phyloP scores from a whole-genome alignment of 2,329 filamentous ascomycete species.

The Phoma sp. region DNA sequence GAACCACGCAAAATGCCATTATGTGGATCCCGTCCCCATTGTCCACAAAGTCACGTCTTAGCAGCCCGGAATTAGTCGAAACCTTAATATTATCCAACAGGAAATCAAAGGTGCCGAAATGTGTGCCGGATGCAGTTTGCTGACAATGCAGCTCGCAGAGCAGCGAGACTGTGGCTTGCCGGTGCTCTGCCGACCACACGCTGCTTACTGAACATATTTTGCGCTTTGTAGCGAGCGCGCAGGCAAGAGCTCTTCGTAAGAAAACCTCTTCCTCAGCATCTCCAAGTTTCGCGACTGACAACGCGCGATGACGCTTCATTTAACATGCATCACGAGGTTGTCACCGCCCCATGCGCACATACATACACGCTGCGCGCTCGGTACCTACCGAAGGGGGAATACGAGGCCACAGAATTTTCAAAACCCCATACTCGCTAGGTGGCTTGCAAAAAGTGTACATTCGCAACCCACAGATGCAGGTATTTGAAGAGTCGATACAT shows the following conservation, averaged over 20 bases:
- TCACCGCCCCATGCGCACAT: not conserved
- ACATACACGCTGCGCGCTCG: not conserved
- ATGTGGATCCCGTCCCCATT: not conserved
- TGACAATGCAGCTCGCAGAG: constrained; percentile 3
- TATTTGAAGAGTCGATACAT: not conserved
- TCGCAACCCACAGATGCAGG: not conserved
- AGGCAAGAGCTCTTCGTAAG: not conserved
- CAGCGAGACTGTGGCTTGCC: constrained; percentile 1
- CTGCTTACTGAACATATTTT: not conserved
- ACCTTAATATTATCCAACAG: not conserved
- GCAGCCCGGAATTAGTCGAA: not conserved
- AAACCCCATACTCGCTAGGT: constrained; percentile 1
- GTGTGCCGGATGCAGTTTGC: not conserved
- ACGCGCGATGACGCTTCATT: not conserved
- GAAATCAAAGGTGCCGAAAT: not conserved
- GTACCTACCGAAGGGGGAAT: not conserved
- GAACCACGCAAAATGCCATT: not conserved
- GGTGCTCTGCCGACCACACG: not conserved
- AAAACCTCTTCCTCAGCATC: not conserved
- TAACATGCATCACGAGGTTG: not conserved
- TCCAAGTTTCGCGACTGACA: not conserved
- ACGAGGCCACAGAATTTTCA: not conserved
- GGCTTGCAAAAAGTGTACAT: not conserved
- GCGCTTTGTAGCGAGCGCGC: not conserved
- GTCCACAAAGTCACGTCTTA: not conserved